phyloP scores from a whole-genome alignment of 2,329 filamentous ascomycete species.

The Ceratocystis cacaofunesta region DNA sequence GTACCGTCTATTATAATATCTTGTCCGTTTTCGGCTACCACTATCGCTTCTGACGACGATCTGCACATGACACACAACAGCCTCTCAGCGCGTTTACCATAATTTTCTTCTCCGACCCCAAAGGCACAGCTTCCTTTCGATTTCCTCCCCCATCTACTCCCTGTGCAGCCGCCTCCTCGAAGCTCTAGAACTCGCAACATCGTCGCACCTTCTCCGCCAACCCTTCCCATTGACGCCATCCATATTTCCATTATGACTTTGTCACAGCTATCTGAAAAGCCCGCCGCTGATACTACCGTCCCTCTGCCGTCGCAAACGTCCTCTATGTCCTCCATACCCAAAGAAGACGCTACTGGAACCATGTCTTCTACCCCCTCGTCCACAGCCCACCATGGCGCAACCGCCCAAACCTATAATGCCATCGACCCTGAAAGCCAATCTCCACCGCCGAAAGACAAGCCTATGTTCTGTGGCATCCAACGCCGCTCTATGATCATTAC shows the following conservation, averaged over 20 bases:
- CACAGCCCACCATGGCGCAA: slow-evolving; percentile 3
- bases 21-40: too few relatives aligned
- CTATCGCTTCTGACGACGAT: too few relatives aligned
- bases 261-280: neutral
- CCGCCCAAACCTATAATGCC: neutral
- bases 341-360: slow-evolving; percentile 10
- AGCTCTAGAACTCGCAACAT: too few relatives aligned
- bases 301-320: slow-evolving; percentile 1
- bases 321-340: slow-evolving; percentile 10
- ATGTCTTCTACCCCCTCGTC: neutral
- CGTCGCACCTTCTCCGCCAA: too few relatives aligned
- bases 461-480: slow-evolving; percentile 20
- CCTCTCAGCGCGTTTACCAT: too few relatives aligned
- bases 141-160: too few relatives aligned
- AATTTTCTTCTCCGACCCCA: too few relatives aligned
- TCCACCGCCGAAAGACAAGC: neutral
- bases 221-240: neutral
- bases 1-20: neutral
- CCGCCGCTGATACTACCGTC: neutral
- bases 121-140: too few relatives aligned
- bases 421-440: slow-evolving; percentile 3
- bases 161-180: too few relatives aligned
- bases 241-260: neutral
- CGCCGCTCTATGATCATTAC: slow-evolving; percentile 19
- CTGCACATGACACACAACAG: too few relatives aligned